Percentiles rank a stretch among this genome's conserved stretches.
These are phyloP conservation scores for Helotiales sp. DNA, from an alignment of 2,329 filamentous ascomycete genomes.

Conservation along the genomic window DNA sequence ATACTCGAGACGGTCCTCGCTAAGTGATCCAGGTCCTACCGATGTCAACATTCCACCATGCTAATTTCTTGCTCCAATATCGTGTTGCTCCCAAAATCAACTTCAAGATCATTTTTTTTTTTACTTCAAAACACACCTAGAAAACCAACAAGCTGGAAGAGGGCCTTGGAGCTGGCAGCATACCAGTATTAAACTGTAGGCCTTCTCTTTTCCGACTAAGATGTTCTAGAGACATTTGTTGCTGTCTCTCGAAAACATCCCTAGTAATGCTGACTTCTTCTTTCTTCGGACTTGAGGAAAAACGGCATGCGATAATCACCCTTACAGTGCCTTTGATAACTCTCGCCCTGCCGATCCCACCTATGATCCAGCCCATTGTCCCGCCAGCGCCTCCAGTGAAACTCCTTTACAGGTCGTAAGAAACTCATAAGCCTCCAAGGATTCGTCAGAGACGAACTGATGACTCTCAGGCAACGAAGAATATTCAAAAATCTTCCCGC, in stretches of 20 bases:
- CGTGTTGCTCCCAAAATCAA: conserved; percentile 16
- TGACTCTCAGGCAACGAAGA: background rate
- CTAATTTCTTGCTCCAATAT: conserved; percentile 25
- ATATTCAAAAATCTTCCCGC: background rate
- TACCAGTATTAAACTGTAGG: conserved; percentile 20
- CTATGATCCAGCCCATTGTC: background rate
- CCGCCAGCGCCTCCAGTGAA: background rate
- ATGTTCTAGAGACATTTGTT: background rate
- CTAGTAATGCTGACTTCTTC: background rate
- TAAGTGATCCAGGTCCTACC: conserved; percentile 14
- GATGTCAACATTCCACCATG: conserved; percentile 27
- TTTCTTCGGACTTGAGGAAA: conserved; percentile 11
- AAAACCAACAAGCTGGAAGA: background rate
- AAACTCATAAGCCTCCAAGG: background rate
- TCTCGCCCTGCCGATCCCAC: background rate
- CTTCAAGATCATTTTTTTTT: conserved; percentile 27
- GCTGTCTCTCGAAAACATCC: background rate
- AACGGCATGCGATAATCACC: background rate
- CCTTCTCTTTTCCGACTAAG: background rate
- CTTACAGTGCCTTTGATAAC: background rate
- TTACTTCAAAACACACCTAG: conserved; percentile 20
- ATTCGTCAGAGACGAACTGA: background rate
- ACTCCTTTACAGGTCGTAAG: background rate
- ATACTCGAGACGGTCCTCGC: background rate
- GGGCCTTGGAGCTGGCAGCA: conserved; percentile 23